Base-by-base conservation (phyloP, 2,329 filamentous ascomycete genomes). In the Daldinia eschscholtzii region DNA sequence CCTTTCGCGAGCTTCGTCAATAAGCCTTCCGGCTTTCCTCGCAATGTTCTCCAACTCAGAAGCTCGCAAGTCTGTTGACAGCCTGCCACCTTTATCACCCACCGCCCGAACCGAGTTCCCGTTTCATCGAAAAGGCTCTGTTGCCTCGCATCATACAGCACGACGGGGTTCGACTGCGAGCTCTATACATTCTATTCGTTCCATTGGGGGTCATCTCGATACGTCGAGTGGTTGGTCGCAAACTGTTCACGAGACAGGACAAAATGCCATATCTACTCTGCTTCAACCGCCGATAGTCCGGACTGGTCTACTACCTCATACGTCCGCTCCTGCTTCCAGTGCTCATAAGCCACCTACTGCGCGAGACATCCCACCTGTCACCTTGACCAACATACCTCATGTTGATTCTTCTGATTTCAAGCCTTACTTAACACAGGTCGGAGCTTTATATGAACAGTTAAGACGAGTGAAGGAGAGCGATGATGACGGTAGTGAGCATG, bases 191-290 rank as follows among this genome's bases (percentile, higher is more conserved):
- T 98, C 94, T 35, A 59, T 70, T 41, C 68, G 66, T 23, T 98
- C 94, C 33, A 89, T 97, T 78, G 94, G 94, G 68, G 93, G 93
- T n/a, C 87, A 89, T 39, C 83, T 97, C 67, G 93, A 97, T 77
- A 89, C 88, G 7, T 87, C 87, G 1, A 83, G 76, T 74, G 85
- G 79, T 79, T 84, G 87, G 83, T 82, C 84, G 67, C 81, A 86
- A 67, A 86, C 90, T 15, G 80, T 88, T 13, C 80, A 85, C 39
- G 94, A 97, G 80, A 88, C 89, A n/a, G 89, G 91, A 10, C 92
- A 94, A 75, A 98, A 97, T 87, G 94, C 96, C 69, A 98, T 98
- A 74, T 97, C 94, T 7, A 97, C 93, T 1, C 86, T 98, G n/a
- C 87, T 98, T 3, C 93, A 97, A 77, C 91, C 93, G 30, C 93